Evolutionary conservation across 192 early-diverging fungal genomes (phyloP), one percentile per base, ranked within the genome.

Genomic region (Coemansia sp.): DNA sequence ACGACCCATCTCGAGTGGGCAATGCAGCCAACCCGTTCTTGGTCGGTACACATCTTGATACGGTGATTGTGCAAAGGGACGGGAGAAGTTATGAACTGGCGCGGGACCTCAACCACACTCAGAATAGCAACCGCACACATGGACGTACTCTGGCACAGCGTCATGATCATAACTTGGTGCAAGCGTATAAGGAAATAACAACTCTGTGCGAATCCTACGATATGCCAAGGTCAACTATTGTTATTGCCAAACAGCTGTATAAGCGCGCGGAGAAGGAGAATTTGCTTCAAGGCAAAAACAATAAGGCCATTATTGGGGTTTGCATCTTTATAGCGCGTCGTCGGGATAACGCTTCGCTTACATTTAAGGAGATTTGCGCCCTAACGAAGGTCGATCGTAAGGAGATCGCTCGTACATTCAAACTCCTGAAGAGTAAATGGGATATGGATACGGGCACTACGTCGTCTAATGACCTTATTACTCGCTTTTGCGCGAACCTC

Each of bases 301-400:
- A 87, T 46, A 92, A 95, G 46, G 89, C 91, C 16, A 90, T 97
- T 68, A 92, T 95, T 73, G 96, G 95, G 0, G 93, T 92, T 1
- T 97, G 95, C 70, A 95, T 98, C 53, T 97, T 92, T 68, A 89
- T 97, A 60, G 96, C 93, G 6, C 97, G 97, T 77, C 85, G 92
- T 14, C 90, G 94, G 73, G 88, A 96, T 67, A 84, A 86, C 35
- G 93, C 91, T 1, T 89, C 89, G 8, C 87, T 96, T 66, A 96
- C 97, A 1, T 97, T 96, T 76, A 93, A 94, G 66, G 96, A 99
- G 75, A 95, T 98, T 46, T 93, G 91, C 62, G 90, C 91, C 6
- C 69, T 95, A 66, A 96, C 95, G 0, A 93, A 95, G 50, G 94
- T 98, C 0, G 89, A 93, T 43, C 96, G 94, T 77, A 97, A 95